Base-by-base conservation (phyloP, 2,329 filamentous ascomycete genomes). In the Fusarium equiseti region DNA sequence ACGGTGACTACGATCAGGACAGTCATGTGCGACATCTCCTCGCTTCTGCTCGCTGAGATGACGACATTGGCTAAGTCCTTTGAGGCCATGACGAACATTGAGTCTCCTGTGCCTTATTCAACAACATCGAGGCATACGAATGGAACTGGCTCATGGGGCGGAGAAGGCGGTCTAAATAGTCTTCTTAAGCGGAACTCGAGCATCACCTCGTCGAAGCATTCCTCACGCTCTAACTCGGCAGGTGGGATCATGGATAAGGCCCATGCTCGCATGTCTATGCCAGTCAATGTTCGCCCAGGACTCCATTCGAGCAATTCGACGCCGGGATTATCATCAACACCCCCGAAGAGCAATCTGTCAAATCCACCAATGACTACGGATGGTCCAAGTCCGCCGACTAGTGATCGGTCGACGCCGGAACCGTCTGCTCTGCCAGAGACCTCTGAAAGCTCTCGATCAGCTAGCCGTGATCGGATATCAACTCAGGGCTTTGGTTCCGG, bases 1-100 rank as follows among this genome's bases (percentile, higher is more conserved):
- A 92, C 90, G 75, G 87, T 89, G 51, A 96, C 94, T 3, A 96
- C 94, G 2, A 90, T 95, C 79, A 93, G 92, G 81, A 92, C 91
- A 0, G 86, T 92, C 75, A 90, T 95, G 88, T 94, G 92, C 76
- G 91, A 94, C 78, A 87, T 95, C 59, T 93, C 92, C 6, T 91
- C 91, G 15, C 77, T 92, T 55, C 80, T 95, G 49, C 83, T 95
- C 24, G 91, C 91, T 22, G 92, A 94, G 80, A 89, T 95, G 86
- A 92, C 90, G 31, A 89, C 88, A 2, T 84, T 93, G 63, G 92
- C 91, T 61, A 93, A 88, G 74, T 91, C 88, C 0, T 88, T 93
- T 60, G 92, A 94, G 78, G 90, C 83, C 27, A 87, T 92, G 81
- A 90, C 91, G 6, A 90, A 88, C 6, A 90, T 98, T 63, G 92